Percentiles rank a stretch among this genome's conserved stretches.
phyloP scores from a whole-genome alignment of 106 monocot genomes.

The Iris macrosiphon region DNA sequence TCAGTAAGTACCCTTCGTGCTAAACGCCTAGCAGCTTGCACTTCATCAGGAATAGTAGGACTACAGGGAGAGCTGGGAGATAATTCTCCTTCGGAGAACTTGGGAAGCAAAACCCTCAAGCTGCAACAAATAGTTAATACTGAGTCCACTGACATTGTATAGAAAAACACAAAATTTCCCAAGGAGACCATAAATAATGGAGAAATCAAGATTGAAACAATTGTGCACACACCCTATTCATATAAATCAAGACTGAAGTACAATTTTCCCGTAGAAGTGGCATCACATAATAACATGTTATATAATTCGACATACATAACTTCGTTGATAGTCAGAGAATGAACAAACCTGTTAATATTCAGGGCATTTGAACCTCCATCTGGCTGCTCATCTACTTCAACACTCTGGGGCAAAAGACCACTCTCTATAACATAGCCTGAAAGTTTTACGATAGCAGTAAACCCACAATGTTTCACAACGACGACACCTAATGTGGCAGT shows the following conservation, averaged over 20 bases:
- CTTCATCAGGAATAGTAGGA: conserved; percentile 22
- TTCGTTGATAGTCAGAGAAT: too few species aligned
- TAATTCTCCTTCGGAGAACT: conserved; percentile 13
- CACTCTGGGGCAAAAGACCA: conserved; percentile 9
- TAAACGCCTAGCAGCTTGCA: conserved; percentile 20
- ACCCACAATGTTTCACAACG: conserved; percentile 81
- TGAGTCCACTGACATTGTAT: too few species aligned
- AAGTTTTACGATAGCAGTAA: conserved; percentile 68
- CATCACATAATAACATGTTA: too few species aligned
- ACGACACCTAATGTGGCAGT: conserved; percentile 58
- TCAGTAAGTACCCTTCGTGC: conserved; percentile 42
- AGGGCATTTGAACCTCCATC: conserved; percentile 90
- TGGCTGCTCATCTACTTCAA: conserved; percentile 64
- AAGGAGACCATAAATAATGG: too few species aligned
- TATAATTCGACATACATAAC: too few species aligned
- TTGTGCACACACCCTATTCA: too few species aligned
- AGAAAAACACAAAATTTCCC: too few species aligned
- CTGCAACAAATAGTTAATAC: conserved; percentile 34
- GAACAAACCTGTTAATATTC: conserved; percentile 74
- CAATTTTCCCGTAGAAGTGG: too few species aligned
- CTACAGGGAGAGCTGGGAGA: conserved; percentile 9
- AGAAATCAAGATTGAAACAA: too few species aligned
- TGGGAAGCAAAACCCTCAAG: conserved; percentile 50
- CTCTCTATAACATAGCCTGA: conserved; percentile 15
- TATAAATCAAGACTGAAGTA: too few species aligned